A percentile compares a stretch with the other conserved stretches of the same genome.
Conservation (phyloP, 2,329 filamentous ascomycete species). For the Cercospora citrullina region DNA sequence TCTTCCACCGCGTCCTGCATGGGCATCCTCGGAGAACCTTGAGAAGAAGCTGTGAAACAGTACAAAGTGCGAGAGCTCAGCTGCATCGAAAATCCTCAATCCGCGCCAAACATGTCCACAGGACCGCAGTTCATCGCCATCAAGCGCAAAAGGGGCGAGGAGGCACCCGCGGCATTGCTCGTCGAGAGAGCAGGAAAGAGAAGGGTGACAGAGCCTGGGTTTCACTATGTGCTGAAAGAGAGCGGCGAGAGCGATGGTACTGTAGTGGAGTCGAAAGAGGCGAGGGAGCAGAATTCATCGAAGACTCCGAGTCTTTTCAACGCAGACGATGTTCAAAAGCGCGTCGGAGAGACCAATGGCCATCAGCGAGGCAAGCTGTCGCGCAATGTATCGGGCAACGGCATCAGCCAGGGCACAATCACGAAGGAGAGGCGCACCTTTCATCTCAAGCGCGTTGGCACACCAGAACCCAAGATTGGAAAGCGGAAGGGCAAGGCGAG, state of each 20-base stretch:
- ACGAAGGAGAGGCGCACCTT: constrained; percentile 26
- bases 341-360: neutral
- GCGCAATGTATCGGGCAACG: constrained; percentile 20
- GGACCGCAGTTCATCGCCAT: constrained; percentile 33
- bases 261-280: constrained; percentile 12
- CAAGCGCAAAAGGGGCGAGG: constrained; percentile 35
- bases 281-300: constrained; percentile 6
- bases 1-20: neutral
- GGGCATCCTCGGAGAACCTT: neutral
- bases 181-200: constrained; percentile 33
- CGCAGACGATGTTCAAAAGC: constrained; percentile 11
- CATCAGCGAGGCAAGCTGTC: constrained; percentile 13
- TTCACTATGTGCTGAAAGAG: constrained; percentile 26
- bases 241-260: neutral
- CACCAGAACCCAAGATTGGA: constrained; percentile 18
- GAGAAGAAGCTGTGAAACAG: neutral
- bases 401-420: constrained; percentile 14
- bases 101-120: constrained; percentile 18
- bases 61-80: neutral
- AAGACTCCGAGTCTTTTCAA: constrained; percentile 13
- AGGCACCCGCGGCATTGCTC: constrained; percentile 32
- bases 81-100: neutral
- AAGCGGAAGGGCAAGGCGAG: constrained; percentile 25
- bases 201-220: constrained; percentile 15
- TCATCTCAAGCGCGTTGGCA: constrained; percentile 27